phyloP scores from a whole-genome alignment of 352 stramenopile genomes.

The Elongisporangium prolatum region DNA sequence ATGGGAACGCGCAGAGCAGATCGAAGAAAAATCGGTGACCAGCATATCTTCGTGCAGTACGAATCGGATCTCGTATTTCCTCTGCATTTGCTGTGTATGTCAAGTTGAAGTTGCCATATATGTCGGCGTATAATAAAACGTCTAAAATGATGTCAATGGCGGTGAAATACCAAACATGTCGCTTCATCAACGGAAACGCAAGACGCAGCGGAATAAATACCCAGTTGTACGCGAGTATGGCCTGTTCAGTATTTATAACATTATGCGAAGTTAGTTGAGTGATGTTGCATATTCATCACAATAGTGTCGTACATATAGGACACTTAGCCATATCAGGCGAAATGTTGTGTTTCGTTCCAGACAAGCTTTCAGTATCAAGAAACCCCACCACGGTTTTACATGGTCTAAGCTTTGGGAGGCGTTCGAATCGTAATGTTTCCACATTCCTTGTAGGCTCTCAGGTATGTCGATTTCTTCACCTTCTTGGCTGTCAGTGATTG shows the following conservation, averaged over 20 bases:
- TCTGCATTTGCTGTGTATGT: constrained; percentile 20
- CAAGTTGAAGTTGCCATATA: constrained; percentile 44
- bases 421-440: neutral
- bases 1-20: constrained; percentile 31
- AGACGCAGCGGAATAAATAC: constrained; percentile 33
- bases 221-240: constrained; percentile 34
- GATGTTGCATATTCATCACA: no score
- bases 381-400: constrained; percentile 7
- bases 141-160: constrained; percentile 20
- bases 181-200: constrained; percentile 27
- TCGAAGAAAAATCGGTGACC: constrained; percentile 21
- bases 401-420: neutral
- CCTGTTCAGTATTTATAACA: constrained; percentile 2
- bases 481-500: neutral
- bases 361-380: constrained; percentile 9
- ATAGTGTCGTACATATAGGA: neutral
- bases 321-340: constrained; percentile 14
- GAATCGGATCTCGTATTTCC: constrained; percentile 18
- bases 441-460: neutral
- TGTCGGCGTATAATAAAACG: constrained; percentile 30
- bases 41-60: constrained; percentile 21
- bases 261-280: neutral
- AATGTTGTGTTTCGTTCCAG: constrained; percentile 8
- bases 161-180: constrained; percentile 16
- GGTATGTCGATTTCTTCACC: neutral